Percentiles rank a stretch among this genome's conserved stretches.
phyloP scores from a whole-genome alignment of 2,329 filamentous ascomycete genomes.

The Fusarium virguliforme region DNA sequence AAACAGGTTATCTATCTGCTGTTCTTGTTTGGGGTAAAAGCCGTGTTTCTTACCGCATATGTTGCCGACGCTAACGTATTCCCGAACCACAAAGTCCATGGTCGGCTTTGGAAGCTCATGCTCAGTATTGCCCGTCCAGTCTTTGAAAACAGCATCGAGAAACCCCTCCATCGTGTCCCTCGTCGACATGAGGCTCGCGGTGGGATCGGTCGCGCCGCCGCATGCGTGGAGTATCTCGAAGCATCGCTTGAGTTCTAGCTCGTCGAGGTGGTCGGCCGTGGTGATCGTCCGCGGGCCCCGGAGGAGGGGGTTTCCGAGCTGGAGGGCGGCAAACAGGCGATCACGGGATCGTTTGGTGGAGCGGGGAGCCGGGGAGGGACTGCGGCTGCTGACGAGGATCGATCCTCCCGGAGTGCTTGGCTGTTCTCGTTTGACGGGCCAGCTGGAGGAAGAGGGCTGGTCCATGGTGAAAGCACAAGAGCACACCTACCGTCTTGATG shows the following conservation, averaged over 20 bases:
- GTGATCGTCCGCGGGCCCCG: constrained; percentile 41
- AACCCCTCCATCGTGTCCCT: constrained; percentile 54
- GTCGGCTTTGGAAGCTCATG: constrained; percentile 40
- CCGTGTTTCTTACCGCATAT: constrained; percentile 50
- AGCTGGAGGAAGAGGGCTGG: neutral
- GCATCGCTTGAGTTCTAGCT: constrained; percentile 50
- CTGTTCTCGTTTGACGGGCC: constrained; percentile 17
- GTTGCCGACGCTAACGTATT: constrained; percentile 48
- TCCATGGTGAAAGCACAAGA: neutral
- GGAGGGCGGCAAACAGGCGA: constrained; percentile 49
- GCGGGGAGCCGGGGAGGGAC: constrained; percentile 31
- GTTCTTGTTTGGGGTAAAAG: neutral
- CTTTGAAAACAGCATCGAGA: constrained; percentile 52
- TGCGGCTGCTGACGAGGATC: constrained; percentile 36
- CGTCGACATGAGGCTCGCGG: constrained; percentile 46
- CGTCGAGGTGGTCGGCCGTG: constrained; percentile 49
- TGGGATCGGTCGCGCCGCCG: constrained; percentile 48
- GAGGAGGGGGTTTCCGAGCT: constrained; percentile 39
- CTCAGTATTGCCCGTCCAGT: constrained; percentile 44
- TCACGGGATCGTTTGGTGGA: constrained; percentile 41
- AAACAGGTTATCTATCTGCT: neutral
- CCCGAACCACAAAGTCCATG: constrained; percentile 53
- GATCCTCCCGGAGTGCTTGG: neutral
- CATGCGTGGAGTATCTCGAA: constrained; percentile 57
- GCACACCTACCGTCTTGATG: neutral